Evolutionary conservation across 257 asterid genomes (phyloP).

Genomic region (Mentha longifolia): DNA sequence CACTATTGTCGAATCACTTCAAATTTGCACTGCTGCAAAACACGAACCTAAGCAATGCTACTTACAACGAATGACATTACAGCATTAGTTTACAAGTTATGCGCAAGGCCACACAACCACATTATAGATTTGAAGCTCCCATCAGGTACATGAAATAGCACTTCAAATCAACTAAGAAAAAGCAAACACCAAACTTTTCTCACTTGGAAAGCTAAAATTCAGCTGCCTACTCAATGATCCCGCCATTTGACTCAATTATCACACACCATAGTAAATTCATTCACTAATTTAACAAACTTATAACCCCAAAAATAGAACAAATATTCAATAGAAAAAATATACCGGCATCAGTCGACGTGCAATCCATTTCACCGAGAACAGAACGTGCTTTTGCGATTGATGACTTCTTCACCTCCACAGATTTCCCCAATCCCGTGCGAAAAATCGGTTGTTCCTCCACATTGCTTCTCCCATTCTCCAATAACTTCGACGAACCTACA

Average conservation of each 20-base stretch:
- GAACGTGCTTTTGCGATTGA: constrained; percentile 74
- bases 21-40: constrained; percentile 7
- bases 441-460: constrained; percentile 51
- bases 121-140: not conserved
- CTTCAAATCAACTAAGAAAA: no score
- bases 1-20: not conserved
- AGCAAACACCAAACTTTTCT: not conserved
- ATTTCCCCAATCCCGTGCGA: constrained; percentile 71
- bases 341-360: constrained; percentile 37
- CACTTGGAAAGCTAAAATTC: not conserved
- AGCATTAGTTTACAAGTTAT: constrained; percentile 8
- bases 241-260: not conserved
- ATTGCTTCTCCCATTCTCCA: constrained; percentile 45
- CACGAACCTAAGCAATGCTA: not conserved
- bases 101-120: constrained; percentile 6
- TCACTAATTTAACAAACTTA: not conserved
- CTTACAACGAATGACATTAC: not conserved
- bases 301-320: not conserved
- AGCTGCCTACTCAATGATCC: constrained; percentile 24
- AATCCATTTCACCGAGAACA: constrained; percentile 56
- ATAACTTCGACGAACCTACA: constrained; percentile 61
- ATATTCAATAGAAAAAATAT: not conserved
- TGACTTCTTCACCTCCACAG: constrained; percentile 58
- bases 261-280: not conserved
- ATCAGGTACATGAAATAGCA: no score